Conservation (phyloP, 257 asterid genomes). For the Salvia rosmarinus region DNA sequence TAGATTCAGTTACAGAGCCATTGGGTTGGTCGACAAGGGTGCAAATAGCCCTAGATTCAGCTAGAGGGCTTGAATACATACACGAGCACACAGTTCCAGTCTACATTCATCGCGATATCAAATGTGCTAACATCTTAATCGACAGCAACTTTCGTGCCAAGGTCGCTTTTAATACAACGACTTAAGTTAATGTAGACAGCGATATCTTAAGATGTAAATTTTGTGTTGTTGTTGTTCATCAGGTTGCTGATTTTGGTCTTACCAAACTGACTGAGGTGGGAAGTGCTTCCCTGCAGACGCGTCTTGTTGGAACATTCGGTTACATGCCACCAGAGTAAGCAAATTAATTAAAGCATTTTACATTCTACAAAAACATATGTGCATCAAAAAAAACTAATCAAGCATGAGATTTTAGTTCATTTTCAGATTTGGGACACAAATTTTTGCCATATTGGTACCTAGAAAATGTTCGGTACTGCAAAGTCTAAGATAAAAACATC, state of each 20-base stretch:
- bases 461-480: too few species aligned
- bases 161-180: too few species aligned
- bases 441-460: too few species aligned
- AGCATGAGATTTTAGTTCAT: too few species aligned
- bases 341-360: too few species aligned
- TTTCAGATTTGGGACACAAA: too few species aligned
- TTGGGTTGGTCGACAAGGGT: slow-evolving; percentile 75
- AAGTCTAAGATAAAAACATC: too few species aligned
- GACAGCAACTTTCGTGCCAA: slow-evolving; percentile 77
- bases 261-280: slow-evolving; percentile 79
- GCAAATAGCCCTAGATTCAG: slow-evolving; percentile 89
- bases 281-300: slow-evolving; percentile 69
- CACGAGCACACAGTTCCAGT: slow-evolving; percentile 92
- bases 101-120: slow-evolving; percentile 84
- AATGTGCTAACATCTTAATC: slow-evolving; percentile 78
- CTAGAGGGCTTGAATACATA: slow-evolving; percentile 94
- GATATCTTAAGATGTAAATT: too few species aligned
- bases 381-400: too few species aligned
- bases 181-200: too few species aligned
- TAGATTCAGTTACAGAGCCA: slow-evolving; percentile 47
- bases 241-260: slow-evolving; percentile 96
- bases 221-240: not conserved
- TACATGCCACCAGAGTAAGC: slow-evolving; percentile 94
- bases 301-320: slow-evolving; percentile 87
- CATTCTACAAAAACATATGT: too few species aligned